These are phyloP conservation scores for Coemansia sp. DNA, from an alignment of 192 early-diverging fungal species.

Conservation along the genomic window DNA sequence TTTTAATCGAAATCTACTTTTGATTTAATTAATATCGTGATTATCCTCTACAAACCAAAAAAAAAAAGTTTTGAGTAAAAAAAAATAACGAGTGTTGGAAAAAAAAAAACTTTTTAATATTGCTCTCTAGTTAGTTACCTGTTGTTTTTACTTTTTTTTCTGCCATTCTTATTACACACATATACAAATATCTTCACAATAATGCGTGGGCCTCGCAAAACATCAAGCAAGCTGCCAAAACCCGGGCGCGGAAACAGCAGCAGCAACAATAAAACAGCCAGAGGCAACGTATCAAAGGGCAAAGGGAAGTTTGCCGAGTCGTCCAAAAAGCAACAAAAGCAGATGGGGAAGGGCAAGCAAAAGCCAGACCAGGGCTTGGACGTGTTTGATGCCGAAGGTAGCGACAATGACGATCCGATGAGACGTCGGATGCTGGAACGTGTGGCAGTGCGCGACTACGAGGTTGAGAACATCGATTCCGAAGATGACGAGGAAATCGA, in stretches of 20 bases:
- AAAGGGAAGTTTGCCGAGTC: neutral
- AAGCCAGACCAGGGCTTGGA: constrained; percentile 1
- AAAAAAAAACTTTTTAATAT: neutral
- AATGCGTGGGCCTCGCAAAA: constrained; percentile 27
- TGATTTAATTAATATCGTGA: constrained; percentile 1
- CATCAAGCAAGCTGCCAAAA: constrained; percentile 13
- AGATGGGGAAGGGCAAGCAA: constrained; percentile 1
- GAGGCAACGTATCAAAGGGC: neutral
- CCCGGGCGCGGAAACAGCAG: constrained; percentile 11
- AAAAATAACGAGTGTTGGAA: too few species aligned
- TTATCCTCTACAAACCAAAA: neutral
- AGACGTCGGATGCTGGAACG: constrained; percentile 31
- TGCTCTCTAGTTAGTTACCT: too few species aligned
- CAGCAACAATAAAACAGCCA: neutral
- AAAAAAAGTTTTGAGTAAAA: neutral
- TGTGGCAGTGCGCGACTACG: constrained; percentile 57
- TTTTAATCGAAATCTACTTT: neutral
- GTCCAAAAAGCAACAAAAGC: constrained; percentile 1
- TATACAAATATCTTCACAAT: too few species aligned
- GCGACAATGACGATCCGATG: constrained; percentile 6
- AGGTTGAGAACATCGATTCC: constrained; percentile 71
- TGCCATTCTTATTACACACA: neutral
- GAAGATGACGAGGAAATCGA: constrained; percentile 96
- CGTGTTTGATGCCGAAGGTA: constrained; percentile 19
- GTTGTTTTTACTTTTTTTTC: too few species aligned